phyloP scores from a whole-genome alignment of 345 rosid species.

The Raphanus sativus region DNA sequence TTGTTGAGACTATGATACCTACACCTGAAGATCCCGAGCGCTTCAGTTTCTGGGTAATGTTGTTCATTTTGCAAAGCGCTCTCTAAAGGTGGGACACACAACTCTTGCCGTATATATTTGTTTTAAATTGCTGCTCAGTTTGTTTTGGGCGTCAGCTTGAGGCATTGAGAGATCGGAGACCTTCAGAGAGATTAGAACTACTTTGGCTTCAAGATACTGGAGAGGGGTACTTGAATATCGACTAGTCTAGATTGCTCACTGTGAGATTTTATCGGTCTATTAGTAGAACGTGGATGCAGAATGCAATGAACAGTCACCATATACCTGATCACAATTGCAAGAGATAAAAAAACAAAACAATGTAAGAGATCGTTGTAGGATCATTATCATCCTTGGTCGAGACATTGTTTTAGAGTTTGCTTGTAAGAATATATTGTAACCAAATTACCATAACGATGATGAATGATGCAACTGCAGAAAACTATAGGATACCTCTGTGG shows the following conservation, averaged over 20 bases:
- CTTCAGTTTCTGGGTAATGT: constrained; percentile 89
- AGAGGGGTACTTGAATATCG: constrained; percentile 65
- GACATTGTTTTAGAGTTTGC: background rate
- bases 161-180: constrained; percentile 67
- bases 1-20: constrained; percentile 82
- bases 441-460: background rate
- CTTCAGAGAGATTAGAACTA: constrained; percentile 79
- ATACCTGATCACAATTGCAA: constrained; percentile 2
- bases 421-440: background rate
- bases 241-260: constrained; percentile 3
- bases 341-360: too few relatives aligned
- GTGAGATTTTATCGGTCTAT: background rate
- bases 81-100: constrained; percentile 11
- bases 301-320: constrained; percentile 42
- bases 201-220: constrained; percentile 71
- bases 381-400: constrained; percentile 24
- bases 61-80: constrained; percentile 19
- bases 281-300: constrained; percentile 65
- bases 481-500: background rate
- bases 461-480: constrained; percentile 1
- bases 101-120: background rate
- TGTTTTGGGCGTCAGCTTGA: constrained; percentile 55
- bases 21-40: constrained; percentile 70
- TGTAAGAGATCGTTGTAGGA: constrained; percentile 5
- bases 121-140: constrained; percentile 1